Evolutionary conservation across 768 basidiomycete genomes (phyloP), one percentile per base, ranked within the genome.

Genomic region (Ramaria sp.): DNA sequence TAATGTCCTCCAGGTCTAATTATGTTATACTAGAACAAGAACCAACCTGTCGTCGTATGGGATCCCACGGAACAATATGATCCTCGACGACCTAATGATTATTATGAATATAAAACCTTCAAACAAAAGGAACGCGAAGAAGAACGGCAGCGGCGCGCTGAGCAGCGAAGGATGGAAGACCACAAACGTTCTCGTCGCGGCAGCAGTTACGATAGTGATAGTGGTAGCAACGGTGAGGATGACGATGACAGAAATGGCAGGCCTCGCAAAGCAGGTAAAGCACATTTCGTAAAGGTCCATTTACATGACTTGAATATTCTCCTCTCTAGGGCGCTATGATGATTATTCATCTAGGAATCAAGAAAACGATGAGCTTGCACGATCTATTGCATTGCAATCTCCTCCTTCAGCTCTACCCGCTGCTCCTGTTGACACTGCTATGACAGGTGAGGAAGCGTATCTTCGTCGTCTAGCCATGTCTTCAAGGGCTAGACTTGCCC

Each of bases 91-190:
- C 90, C 90, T 1, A 92, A 92, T 57, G 90, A 93, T 60, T 91
- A 92, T 68, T 82, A 84, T 60, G 90, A 92, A 61, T 92, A 82
- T 73, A 92, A 90, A 62, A 61, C 79, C 10, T 91, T 82, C 82
- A 83, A 83, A 59, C 78, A 80, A 58, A 81, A 80, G 55, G 85
- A 88, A 24, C 78, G 78, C 39, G 86, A 85, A 47, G 85, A 90
- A 59, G 71, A 79, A 41, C 75, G 83, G n/a, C 79, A 83, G 59
- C 75, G 81, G 32, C 63, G 77, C n/a, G 56, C 65, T 16, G 62
- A 67, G 44, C 51, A 64, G 56, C 66, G 70, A n/a, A 64, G 65
- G 50, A 74, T 75, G 10, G 81, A 85, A 64, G 77, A 81, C 8
- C 68, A 75, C 36, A 84, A 85, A 60, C 73, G 82, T 38, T 70